phyloP scores from a whole-genome alignment of 176 grass and related monocot genomes.

The Dendrocalamus sinicus region DNA sequence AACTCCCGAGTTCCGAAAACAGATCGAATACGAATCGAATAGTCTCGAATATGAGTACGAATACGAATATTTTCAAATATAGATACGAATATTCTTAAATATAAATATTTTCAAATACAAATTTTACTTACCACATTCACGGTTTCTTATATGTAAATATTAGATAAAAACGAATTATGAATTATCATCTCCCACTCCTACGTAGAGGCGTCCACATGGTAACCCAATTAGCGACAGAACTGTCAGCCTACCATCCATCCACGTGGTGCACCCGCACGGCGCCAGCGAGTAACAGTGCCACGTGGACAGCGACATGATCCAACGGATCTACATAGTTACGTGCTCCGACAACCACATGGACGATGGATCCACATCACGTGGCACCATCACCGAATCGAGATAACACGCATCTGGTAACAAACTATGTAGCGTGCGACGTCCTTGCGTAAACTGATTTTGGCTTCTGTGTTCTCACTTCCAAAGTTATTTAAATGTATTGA shows the following conservation, averaged over 20 bases:
- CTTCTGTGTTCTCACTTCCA: too few species aligned
- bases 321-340: neutral
- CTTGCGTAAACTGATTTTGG: neutral
- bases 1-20: too few species aligned
- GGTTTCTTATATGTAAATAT: too few species aligned
- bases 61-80: too few species aligned
- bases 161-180: rapidly evolving
- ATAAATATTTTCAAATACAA: too few species aligned
- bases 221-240: neutral
- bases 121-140: too few species aligned
- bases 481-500: too few species aligned
- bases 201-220: neutral
- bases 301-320: neutral
- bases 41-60: too few species aligned
- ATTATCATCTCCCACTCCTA: rapidly evolving
- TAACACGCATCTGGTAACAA: neutral
- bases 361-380: neutral
- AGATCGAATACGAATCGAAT: too few species aligned
- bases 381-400: neutral
- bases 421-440: neutral
- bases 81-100: too few species aligned
- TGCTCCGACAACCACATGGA: neutral
- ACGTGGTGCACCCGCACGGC: neutral
- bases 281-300: neutral
- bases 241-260: neutral